phyloP scores from a whole-genome alignment of 2,329 filamentous ascomycete genomes.

The Colletotrichum limetticola region DNA sequence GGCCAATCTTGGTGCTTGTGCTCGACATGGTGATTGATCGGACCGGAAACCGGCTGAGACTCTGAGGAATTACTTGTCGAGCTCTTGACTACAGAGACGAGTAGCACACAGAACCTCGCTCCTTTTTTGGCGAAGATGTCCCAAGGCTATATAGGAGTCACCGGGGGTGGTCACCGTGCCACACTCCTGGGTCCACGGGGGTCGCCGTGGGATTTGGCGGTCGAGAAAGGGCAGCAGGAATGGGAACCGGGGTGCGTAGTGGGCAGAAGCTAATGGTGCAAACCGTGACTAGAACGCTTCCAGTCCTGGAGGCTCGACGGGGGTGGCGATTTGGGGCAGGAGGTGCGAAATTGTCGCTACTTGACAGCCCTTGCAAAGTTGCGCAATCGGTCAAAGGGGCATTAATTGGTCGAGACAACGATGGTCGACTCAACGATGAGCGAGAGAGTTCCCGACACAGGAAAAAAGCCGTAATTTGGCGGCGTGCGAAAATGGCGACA shows the following conservation, averaged over 20 bases:
- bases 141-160: conserved; percentile 25
- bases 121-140: neutral
- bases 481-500: conserved; percentile 11
- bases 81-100: neutral
- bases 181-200: conserved; percentile 6
- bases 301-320: conserved; percentile 19
- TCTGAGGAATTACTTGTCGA: neutral
- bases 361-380: conserved; percentile 28
- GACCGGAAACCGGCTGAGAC: neutral
- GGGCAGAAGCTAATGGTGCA: conserved; percentile 22
- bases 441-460: conserved; percentile 7
- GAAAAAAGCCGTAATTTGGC: conserved; percentile 13
- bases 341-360: conserved; percentile 24
- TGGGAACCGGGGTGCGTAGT: conserved; percentile 1
- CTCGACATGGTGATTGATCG: conserved; percentile 44
- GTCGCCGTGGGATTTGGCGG: conserved; percentile 4
- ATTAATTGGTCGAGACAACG: conserved; percentile 13
- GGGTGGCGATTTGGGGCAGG: conserved; percentile 26
- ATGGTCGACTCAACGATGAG: conserved; percentile 14
- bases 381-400: conserved; percentile 27
- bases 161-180: conserved; percentile 10
- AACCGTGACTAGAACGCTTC: conserved; percentile 24
- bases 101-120: neutral
- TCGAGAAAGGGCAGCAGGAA: neutral
- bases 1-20: conserved; percentile 70